phyloP scores from a whole-genome alignment of 768 basidiomycete species.

The Phanerochaete sordida region DNA sequence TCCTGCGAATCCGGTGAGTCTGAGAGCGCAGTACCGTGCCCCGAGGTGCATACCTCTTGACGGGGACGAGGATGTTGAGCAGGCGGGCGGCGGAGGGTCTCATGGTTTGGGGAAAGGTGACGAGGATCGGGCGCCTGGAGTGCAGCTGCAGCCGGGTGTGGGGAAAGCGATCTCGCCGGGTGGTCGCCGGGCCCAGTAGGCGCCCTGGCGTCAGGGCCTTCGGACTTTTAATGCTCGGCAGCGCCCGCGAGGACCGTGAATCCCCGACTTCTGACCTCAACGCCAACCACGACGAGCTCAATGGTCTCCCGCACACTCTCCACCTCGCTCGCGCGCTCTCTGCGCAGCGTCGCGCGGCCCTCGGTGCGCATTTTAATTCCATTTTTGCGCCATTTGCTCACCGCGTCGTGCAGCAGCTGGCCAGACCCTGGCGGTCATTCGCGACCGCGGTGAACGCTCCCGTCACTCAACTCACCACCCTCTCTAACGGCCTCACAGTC shows the following conservation, averaged over 20 bases:
- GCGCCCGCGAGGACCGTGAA: slow-evolving; percentile 18
- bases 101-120: slow-evolving; percentile 41
- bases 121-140: not conserved
- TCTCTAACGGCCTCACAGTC: slow-evolving; percentile 92
- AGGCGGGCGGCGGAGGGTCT: slow-evolving; percentile 66
- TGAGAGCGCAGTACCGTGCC: not conserved
- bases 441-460: slow-evolving; percentile 76
- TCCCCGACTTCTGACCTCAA: slow-evolving; percentile 20
- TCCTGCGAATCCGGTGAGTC: slow-evolving; percentile 39
- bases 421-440: slow-evolving; percentile 57
- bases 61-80: slow-evolving; percentile 89
- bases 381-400: not conserved
- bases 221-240: slow-evolving; percentile 5
- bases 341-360: slow-evolving; percentile 34
- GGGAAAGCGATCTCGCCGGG: too few relatives aligned
- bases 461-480: slow-evolving; percentile 85
- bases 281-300: slow-evolving; percentile 28
- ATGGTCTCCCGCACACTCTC: slow-evolving; percentile 47
- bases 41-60: slow-evolving; percentile 67
- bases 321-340: slow-evolving; percentile 38
- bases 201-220: not conserved
- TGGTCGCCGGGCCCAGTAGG: not conserved
- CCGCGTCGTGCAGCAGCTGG: not conserved
- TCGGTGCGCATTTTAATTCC: slow-evolving; percentile 22
- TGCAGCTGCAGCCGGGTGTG: too few relatives aligned